Evolutionary conservation across 441 rosid species (phyloP).

Genomic region (Croton laevigatus): DNA sequence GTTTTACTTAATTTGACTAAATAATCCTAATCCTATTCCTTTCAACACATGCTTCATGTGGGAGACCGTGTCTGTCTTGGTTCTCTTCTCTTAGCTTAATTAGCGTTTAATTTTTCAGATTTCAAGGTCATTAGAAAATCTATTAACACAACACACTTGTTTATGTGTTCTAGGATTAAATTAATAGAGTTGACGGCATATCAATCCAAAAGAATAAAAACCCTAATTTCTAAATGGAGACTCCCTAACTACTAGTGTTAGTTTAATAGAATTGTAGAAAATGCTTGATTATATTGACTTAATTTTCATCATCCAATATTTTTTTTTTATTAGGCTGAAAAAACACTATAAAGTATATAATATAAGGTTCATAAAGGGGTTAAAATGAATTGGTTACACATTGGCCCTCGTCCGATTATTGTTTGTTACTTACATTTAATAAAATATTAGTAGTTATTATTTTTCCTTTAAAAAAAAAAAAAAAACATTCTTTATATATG

Average conservation of each 20-base stretch:
- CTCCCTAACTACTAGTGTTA: constrained; percentile 23
- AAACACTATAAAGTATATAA: too few species aligned
- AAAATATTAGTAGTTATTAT: too few species aligned
- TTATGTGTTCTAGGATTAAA: constrained; percentile 1
- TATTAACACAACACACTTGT: constrained; percentile 1
- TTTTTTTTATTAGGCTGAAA: too few species aligned
- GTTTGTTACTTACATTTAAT: too few species aligned
- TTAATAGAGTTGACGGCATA: constrained; percentile 5
- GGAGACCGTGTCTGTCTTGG: constrained; percentile 70
- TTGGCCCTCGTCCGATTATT: too few species aligned
- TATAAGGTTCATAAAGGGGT: too few species aligned
- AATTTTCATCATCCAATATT: too few species aligned
- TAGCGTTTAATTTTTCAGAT: constrained; percentile 2
- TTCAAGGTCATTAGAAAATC: constrained; percentile 12
- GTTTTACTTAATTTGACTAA: constrained; percentile 39
- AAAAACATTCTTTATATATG: too few species aligned
- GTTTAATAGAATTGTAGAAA: too few species aligned
- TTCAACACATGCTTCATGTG: constrained; percentile 68
- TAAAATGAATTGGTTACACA: too few species aligned
- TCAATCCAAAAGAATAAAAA: neutral
- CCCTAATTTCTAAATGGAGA: constrained; percentile 21
- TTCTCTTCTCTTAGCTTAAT: constrained; percentile 29
- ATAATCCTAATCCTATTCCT: constrained; percentile 16
- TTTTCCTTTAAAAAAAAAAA: too few species aligned
- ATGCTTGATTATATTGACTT: too few species aligned